phyloP scores from a whole-genome alignment of 75 land plant genomes.

The Pseudotsuga menziesii region DNA sequence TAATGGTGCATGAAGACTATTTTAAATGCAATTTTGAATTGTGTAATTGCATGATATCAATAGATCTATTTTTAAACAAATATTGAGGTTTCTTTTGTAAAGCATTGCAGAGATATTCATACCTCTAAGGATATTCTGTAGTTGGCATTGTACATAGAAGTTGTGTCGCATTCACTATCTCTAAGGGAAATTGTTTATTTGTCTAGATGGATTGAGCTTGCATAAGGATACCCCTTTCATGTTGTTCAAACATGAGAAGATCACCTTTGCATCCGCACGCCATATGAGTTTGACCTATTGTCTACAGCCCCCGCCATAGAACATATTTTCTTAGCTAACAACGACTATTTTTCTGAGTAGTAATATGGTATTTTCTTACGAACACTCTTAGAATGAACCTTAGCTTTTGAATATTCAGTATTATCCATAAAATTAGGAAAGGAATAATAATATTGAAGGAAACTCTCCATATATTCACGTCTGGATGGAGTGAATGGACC shows the following conservation, averaged over 20 bases:
- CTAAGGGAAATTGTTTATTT: slow-evolving; percentile 45
- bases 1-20: not conserved
- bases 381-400: slow-evolving; percentile 82
- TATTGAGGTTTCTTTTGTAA: too few species aligned
- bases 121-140: slow-evolving; percentile 51
- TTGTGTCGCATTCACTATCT: slow-evolving; percentile 71
- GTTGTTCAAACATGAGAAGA: slow-evolving; percentile 57
- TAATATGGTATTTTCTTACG: slow-evolving; percentile 76
- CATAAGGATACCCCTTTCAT: slow-evolving; percentile 33
- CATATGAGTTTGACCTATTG: slow-evolving; percentile 39
- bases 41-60: not conserved
- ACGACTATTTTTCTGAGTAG: slow-evolving; percentile 15
- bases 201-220: slow-evolving; percentile 59
- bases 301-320: slow-evolving; percentile 36
- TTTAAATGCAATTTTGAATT: not conserved
- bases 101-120: not conserved
- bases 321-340: slow-evolving; percentile 19
- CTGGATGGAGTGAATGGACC: slow-evolving; percentile 21
- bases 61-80: not conserved
- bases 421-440: slow-evolving; percentile 94
- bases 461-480: slow-evolving; percentile 32
- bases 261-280: slow-evolving; percentile 57
- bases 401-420: slow-evolving; percentile 90
- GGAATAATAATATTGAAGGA: slow-evolving; percentile 41
- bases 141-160: slow-evolving; percentile 38